Percentiles rank a stretch among this genome's conserved stretches.
These are phyloP conservation scores for Saccharomycopsis lassenensis DNA, from an alignment of 805 yeast genomes.

Conservation along the genomic window DNA sequence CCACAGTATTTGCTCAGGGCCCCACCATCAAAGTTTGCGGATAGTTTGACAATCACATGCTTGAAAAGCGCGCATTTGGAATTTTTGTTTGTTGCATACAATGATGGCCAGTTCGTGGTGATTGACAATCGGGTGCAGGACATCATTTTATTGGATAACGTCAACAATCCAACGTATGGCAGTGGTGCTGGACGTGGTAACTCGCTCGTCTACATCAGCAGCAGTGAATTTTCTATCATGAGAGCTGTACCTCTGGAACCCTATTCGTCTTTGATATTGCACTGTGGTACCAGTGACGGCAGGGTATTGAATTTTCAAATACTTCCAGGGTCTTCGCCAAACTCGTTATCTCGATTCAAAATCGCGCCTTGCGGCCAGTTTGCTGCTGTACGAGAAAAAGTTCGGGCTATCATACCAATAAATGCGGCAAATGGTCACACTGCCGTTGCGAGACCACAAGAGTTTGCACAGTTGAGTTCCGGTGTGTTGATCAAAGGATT, in stretches of 20 bases:
- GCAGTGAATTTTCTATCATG: slow-evolving; percentile 65
- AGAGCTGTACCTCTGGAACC: slow-evolving; percentile 48
- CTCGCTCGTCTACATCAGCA: slow-evolving; percentile 32
- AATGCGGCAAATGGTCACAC: slow-evolving; percentile 51
- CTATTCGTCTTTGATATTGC: slow-evolving; percentile 59
- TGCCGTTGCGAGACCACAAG: slow-evolving; percentile 49
- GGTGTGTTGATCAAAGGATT: slow-evolving; percentile 57
- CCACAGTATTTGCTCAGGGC: slow-evolving; percentile 41
- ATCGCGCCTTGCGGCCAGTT: slow-evolving; percentile 40
- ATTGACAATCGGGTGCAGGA: slow-evolving; percentile 72
- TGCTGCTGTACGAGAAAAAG: slow-evolving; percentile 39
- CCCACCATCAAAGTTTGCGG: slow-evolving; percentile 16
- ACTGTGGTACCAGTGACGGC: slow-evolving; percentile 72
- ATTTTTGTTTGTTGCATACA: slow-evolving; percentile 63
- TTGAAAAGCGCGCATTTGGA: slow-evolving; percentile 66
- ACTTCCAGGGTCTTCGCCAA: slow-evolving; percentile 46
- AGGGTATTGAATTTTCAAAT: slow-evolving; percentile 55
- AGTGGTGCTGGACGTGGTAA: slow-evolving; percentile 21
- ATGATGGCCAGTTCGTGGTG: slow-evolving; percentile 61
- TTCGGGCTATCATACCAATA: slow-evolving; percentile 47
- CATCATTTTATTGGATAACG: slow-evolving; percentile 35
- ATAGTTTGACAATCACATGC: slow-evolving; percentile 42
- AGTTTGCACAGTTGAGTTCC: slow-evolving; percentile 45
- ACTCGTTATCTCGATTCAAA: slow-evolving; percentile 31
- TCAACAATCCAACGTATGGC: slow-evolving; percentile 21